Conservation (phyloP, 2,329 filamentous ascomycete species). For the Metarhizium humberi region DNA sequence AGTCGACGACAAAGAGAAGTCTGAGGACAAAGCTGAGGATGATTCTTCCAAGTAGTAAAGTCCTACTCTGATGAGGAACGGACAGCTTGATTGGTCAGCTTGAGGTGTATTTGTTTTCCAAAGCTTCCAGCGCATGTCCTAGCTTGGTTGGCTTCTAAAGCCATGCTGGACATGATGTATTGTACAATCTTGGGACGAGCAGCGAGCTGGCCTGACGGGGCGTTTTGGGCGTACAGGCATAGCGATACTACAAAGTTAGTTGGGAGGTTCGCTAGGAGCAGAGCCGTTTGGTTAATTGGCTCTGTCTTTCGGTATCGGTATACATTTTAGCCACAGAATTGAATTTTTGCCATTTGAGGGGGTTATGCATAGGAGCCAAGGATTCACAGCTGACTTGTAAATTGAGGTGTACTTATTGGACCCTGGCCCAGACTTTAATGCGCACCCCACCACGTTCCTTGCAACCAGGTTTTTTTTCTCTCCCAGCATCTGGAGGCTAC, state of each 20-base stretch:
- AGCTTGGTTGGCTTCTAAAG: neutral
- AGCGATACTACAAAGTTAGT: conserved; percentile 4
- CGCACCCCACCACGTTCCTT: too few relatives aligned
- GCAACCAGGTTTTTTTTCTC: too few relatives aligned
- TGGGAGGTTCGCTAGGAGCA: neutral
- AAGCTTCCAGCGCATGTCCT: neutral
- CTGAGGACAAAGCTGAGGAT: conserved; percentile 14
- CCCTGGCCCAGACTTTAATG: too few relatives aligned
- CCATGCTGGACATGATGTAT: neutral
- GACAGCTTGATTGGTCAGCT: neutral
- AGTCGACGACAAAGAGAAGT: conserved; percentile 22
- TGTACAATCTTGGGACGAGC: neutral
- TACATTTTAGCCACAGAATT: neutral
- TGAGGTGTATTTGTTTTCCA: neutral
- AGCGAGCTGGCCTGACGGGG: conserved; percentile 4
- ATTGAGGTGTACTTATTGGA: too few relatives aligned
- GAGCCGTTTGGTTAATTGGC: neutral
- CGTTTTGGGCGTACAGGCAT: conserved; percentile 11
- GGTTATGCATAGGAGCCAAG: too few relatives aligned
- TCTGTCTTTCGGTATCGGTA: neutral
- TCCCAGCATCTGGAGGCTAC: too few relatives aligned
- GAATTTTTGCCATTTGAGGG: neutral
- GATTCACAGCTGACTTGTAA: too few relatives aligned
- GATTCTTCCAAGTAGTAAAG: conserved; percentile 14
- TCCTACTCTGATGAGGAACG: conserved; percentile 1